A percentile compares a stretch with the other conserved stretches of the same genome.
These are phyloP conservation scores for Carex arenaria DNA, from an alignment of 202 grass and related monocot genomes.

Conservation along the genomic window DNA sequence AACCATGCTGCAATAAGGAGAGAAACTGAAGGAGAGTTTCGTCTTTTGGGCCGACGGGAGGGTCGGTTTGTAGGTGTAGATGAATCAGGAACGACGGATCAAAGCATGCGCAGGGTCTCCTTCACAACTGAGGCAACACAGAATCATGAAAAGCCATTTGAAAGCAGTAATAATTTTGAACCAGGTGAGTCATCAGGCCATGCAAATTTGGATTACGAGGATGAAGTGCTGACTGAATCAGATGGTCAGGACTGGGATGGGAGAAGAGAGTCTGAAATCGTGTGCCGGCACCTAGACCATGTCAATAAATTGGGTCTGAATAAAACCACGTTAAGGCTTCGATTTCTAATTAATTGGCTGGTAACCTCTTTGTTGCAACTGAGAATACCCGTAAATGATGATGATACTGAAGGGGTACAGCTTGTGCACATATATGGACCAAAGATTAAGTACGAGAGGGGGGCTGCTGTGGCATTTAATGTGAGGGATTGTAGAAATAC, in stretches of 20 bases:
- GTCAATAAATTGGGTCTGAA: constrained; percentile 91
- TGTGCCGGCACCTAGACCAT: constrained; percentile 93
- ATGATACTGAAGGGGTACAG: constrained; percentile 44
- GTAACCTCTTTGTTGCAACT: constrained; percentile 92
- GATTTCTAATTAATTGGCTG: constrained; percentile 94
- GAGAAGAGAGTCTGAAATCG: constrained; percentile 77
- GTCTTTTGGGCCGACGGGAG: constrained; percentile 81
- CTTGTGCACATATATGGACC: constrained; percentile 95
- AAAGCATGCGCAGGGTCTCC: constrained; percentile 79
- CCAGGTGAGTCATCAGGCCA: constrained; percentile 69
- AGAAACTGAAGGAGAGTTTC: constrained; percentile 94
- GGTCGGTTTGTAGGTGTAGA: constrained; percentile 73
- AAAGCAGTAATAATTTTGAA: constrained; percentile 58
- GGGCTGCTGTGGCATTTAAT: constrained; percentile 98
- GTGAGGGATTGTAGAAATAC: constrained; percentile 45
- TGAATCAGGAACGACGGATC: constrained; percentile 40
- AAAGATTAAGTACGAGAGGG: constrained; percentile 98
- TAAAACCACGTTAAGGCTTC: constrained; percentile 80
- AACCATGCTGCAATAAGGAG: constrained; percentile 70
- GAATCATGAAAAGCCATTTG: constrained; percentile 15
- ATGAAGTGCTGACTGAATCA: constrained; percentile 59
- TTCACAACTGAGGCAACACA: constrained; percentile 59
- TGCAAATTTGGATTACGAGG: constrained; percentile 54
- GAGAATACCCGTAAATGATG: constrained; percentile 56
- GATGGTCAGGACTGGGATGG: constrained; percentile 59